Conservation (phyloP, 1,284 basidiomycete species). For the Apiotrichum domesticum region DNA sequence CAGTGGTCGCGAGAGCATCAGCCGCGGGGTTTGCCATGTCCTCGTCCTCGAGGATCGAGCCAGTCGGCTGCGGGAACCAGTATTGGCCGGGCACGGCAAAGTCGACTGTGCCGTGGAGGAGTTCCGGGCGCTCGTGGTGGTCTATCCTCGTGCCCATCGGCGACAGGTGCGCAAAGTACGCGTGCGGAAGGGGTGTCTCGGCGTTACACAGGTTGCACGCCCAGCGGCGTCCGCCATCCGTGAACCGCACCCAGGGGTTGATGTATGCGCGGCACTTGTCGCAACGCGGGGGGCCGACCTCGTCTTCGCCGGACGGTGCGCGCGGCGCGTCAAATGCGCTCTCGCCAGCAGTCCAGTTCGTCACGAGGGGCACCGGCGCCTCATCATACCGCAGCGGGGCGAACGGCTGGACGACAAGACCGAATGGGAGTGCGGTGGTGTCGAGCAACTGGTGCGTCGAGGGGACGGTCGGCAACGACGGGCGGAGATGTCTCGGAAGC, state of each 20-base stretch:
- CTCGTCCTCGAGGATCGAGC: conserved; percentile 52
- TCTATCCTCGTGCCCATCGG: conserved; percentile 75
- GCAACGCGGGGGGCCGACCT: conserved; percentile 76
- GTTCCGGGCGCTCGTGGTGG: conserved; percentile 73
- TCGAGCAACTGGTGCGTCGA: conserved; percentile 70
- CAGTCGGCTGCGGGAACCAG: conserved; percentile 62
- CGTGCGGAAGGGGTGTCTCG: conserved; percentile 71
- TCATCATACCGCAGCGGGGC: conserved; percentile 75
- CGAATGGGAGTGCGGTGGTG: conserved; percentile 79
- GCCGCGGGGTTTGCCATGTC: conserved; percentile 47
- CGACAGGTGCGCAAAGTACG: conserved; percentile 84
- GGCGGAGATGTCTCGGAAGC: conserved; percentile 60
- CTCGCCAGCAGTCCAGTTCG: conserved; percentile 42
- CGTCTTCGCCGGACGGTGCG: conserved; percentile 56
- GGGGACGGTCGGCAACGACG: conserved; percentile 69
- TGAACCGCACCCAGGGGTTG: conserved; percentile 89
- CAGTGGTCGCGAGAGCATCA: conserved; percentile 38
- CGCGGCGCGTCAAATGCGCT: conserved; percentile 57
- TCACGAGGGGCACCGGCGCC: conserved; percentile 70
- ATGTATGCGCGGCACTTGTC: conserved; percentile 82
- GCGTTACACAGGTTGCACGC: conserved; percentile 85
- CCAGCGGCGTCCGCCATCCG: conserved; percentile 79
- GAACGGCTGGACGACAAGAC: conserved; percentile 83
- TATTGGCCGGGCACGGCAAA: conserved; percentile 81
- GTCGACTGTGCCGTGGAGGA: conserved; percentile 87